These are phyloP conservation scores for Irpex sp. DNA, from an alignment of 1,284 basidiomycete genomes.

Conservation along the genomic window DNA sequence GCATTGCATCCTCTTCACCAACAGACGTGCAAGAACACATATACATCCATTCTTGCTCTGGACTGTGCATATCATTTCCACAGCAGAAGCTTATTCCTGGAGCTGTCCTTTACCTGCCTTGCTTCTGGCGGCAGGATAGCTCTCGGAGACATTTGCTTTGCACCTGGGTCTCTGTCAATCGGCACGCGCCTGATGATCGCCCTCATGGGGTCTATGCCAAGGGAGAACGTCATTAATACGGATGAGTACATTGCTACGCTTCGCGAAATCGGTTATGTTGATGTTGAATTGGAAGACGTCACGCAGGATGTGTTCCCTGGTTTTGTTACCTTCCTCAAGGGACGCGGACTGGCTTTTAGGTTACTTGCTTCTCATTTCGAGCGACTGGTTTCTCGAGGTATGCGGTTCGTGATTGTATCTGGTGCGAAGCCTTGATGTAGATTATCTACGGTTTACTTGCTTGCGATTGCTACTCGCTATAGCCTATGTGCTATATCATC, in stretches of 20 bases:
- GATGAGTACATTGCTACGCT: slow-evolving; percentile 46
- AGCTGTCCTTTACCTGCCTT: slow-evolving; percentile 44
- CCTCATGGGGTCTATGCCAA: slow-evolving; percentile 44
- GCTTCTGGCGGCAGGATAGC: slow-evolving; percentile 51
- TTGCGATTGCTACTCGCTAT: too few relatives aligned
- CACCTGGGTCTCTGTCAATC: slow-evolving; percentile 11
- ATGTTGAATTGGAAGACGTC: slow-evolving; percentile 59
- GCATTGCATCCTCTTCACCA: slow-evolving; percentile 40
- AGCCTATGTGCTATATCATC: not conserved
- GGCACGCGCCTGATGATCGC: slow-evolving; percentile 9
- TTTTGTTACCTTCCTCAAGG: slow-evolving; percentile 48
- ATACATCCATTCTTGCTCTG: slow-evolving; percentile 51
- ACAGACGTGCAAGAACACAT: slow-evolving; percentile 24
- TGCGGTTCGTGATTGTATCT: slow-evolving; percentile 54
- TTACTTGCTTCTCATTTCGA: slow-evolving; percentile 40
- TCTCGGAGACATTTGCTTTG: slow-evolving; percentile 63
- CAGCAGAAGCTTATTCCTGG: slow-evolving; percentile 46
- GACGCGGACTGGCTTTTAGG: slow-evolving; percentile 39
- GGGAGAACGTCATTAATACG: slow-evolving; percentile 46
- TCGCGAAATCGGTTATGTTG: slow-evolving; percentile 48
- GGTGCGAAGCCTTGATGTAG: slow-evolving; percentile 27
- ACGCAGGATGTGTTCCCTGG: slow-evolving; percentile 57
- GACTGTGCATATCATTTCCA: slow-evolving; percentile 75
- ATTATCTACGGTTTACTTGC: not conserved
- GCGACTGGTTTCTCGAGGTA: slow-evolving; percentile 39